phyloP scores from a whole-genome alignment of 257 asterid genomes.

The Coffea canephora region DNA sequence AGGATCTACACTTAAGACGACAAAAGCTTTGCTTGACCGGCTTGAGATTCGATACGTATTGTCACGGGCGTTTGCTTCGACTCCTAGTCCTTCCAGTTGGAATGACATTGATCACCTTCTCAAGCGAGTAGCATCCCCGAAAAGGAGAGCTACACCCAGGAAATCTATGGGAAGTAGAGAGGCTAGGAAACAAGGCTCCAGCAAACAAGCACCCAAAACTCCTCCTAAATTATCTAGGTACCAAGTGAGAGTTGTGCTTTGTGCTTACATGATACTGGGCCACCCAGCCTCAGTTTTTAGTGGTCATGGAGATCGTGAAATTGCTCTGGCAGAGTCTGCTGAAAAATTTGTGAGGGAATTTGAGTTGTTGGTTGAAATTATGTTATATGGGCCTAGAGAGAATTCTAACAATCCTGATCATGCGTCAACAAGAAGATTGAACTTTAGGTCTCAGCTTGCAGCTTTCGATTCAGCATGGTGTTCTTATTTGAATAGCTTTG shows the following conservation, averaged over 20 bases:
- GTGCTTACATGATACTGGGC: conserved; percentile 80
- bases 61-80: conserved; percentile 36
- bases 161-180: conserved; percentile 38
- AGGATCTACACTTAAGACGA: conserved; percentile 49
- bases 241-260: conserved; percentile 83
- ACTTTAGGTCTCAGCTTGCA: conserved; percentile 74
- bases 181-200: conserved; percentile 30
- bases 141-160: conserved; percentile 51
- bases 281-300: conserved; percentile 96
- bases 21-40: conserved; percentile 77
- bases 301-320: conserved; percentile 83
- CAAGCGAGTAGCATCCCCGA: conserved; percentile 75
- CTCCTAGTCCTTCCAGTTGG: conserved; percentile 42
- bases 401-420: conserved; percentile 40
- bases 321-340: conserved; percentile 71
- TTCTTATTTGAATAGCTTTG: conserved; percentile 87
- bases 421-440: conserved; percentile 26
- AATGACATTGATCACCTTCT: conserved; percentile 91
- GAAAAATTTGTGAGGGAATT: conserved; percentile 70
- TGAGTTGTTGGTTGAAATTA: conserved; percentile 63
- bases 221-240: conserved; percentile 54
- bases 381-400: conserved; percentile 57
- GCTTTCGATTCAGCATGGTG: conserved; percentile 94
- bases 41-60: conserved; percentile 62
- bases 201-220: conserved; percentile 28